A percentile compares a stretch with the other conserved stretches of the same genome.
Conservation (phyloP, 805 yeast genomes). For the Kodamaea laetipori region DNA sequence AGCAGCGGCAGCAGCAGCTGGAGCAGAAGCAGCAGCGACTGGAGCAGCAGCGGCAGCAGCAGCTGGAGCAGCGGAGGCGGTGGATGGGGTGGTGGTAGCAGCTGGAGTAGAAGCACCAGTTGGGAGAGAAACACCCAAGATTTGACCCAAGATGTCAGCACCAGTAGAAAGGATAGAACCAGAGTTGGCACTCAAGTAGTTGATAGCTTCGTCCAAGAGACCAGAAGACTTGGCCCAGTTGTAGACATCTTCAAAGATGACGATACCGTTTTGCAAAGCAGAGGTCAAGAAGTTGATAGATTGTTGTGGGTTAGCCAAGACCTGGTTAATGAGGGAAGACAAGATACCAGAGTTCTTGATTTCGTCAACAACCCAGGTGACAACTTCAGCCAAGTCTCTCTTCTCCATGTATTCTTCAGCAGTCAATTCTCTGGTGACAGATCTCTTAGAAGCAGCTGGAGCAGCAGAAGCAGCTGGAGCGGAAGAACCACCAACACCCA, state of each 20-base stretch:
- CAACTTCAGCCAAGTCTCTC: slow-evolving; percentile 37
- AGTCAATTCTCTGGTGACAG: slow-evolving; percentile 8
- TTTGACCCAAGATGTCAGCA: slow-evolving; percentile 31
- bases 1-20: slow-evolving; percentile 16
- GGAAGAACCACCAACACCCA: slow-evolving; percentile 15
- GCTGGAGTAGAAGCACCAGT: slow-evolving; percentile 27
- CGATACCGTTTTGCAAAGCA: slow-evolving; percentile 36
- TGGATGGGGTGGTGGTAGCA: slow-evolving; percentile 18
- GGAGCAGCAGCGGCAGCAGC: slow-evolving; percentile 13
- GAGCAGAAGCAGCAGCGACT: slow-evolving; percentile 14
- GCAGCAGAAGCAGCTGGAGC: slow-evolving; percentile 20
- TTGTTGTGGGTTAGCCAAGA: slow-evolving; percentile 39
- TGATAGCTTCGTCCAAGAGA: slow-evolving; percentile 29
- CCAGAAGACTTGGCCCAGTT: slow-evolving; percentile 42
- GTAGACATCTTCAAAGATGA: slow-evolving; percentile 36
- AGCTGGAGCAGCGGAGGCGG: slow-evolving; percentile 20
- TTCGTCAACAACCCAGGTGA: slow-evolving; percentile 29
- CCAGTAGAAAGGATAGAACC: slow-evolving; percentile 25
- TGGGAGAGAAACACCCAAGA: slow-evolving; percentile 16
- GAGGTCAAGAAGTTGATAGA: slow-evolving; percentile 34
- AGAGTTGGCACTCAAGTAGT: slow-evolving; percentile 29
- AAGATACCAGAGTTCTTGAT: slow-evolving; percentile 40
- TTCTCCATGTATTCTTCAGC: slow-evolving; percentile 34
- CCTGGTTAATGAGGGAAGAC: slow-evolving; percentile 32
- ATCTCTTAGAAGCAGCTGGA: slow-evolving; percentile 15